Evolutionary conservation across 192 early-diverging fungal genomes (phyloP).

Genomic region (Paraglomus brasilianum): DNA sequence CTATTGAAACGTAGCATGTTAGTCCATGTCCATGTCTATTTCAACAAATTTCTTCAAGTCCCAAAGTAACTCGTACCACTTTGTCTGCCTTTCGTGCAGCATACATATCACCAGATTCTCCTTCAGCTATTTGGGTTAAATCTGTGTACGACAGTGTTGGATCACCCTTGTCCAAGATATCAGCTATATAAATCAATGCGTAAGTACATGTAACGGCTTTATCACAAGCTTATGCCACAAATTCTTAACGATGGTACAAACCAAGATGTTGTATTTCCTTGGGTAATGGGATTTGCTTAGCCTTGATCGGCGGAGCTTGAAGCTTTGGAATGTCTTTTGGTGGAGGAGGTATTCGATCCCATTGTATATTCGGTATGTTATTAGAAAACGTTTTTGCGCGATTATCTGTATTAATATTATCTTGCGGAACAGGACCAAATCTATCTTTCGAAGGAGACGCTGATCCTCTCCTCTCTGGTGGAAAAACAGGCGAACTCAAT

Average conservation of each 20-base stretch:
- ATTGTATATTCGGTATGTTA: too few relatives aligned
- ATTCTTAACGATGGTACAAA: not conserved
- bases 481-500: too few relatives aligned
- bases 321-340: conserved; percentile 18
- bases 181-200: conserved; percentile 35
- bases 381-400: too few relatives aligned
- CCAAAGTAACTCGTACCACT: conserved; percentile 1
- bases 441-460: too few relatives aligned
- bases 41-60: not conserved
- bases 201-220: not conserved
- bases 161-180: conserved; percentile 77
- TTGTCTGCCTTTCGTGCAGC: conserved; percentile 63
- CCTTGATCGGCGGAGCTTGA: conserved; percentile 21
- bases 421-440: too few relatives aligned
- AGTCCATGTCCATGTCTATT: not conserved
- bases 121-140: conserved; percentile 90
- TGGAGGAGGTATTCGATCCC: too few relatives aligned
- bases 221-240: too few relatives aligned
- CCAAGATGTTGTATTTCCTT: conserved; percentile 1
- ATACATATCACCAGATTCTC: conserved; percentile 89
- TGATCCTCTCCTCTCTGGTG: too few relatives aligned
- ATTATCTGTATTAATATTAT: too few relatives aligned
- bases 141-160: conserved; percentile 80
- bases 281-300: too few relatives aligned
- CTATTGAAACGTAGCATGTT: conserved; percentile 19